Evolutionary conservation across 140 eudicot genomes (phyloP).

Genomic region (Oenanthe javanica): DNA sequence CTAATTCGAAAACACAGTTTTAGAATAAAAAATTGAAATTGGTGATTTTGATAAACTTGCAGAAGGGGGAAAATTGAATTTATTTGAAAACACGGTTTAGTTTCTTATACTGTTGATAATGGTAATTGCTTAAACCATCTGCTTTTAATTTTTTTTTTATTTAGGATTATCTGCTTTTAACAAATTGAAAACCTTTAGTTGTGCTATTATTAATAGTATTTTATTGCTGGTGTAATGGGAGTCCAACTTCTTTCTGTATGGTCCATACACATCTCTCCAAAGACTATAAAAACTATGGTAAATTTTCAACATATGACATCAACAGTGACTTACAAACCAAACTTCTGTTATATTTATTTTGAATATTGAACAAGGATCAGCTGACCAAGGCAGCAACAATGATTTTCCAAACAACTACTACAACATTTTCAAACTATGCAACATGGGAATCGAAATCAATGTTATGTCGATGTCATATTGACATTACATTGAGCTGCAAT

Average conservation of each 20-base stretch:
- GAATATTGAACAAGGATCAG: neutral
- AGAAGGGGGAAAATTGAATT: no score
- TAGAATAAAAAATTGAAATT: no score
- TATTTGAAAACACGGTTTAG: no score
- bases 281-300: neutral
- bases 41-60: no score
- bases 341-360: neutral
- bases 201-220: no score
- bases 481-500: slow-evolving; percentile 1
- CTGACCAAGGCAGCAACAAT: neutral
- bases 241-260: neutral
- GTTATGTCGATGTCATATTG: neutral
- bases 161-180: no score
- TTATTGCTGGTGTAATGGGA: neutral
- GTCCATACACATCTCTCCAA: neutral
- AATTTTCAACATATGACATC: neutral
- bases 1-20: no score
- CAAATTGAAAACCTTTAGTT: neutral
- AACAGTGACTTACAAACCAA: neutral
- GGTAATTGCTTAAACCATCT: no score
- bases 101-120: neutral
- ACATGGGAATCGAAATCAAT: neutral
- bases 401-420: neutral
- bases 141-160: no score
- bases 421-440: neutral